Percentiles rank a stretch among this genome's conserved stretches.
Conservation (phyloP, 1,284 basidiomycete genomes). For the Tylopilus sp. region DNA sequence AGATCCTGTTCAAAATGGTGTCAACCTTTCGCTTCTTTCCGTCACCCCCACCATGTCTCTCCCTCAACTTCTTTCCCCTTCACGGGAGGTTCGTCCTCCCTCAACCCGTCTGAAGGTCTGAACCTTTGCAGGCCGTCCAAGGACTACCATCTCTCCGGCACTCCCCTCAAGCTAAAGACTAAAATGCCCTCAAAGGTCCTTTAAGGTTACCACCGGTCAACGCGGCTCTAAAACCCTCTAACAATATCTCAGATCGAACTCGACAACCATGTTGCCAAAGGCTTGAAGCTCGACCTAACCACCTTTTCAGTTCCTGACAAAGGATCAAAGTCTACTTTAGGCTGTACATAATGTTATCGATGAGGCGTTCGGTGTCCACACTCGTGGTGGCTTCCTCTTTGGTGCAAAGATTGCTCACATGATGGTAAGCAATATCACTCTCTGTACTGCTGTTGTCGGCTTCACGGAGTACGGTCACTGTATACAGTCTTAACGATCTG, state of each 20-base stretch:
- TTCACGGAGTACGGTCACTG: conserved; percentile 96
- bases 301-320: conserved; percentile 91
- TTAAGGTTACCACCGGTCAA: conserved; percentile 88
- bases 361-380: conserved; percentile 98
- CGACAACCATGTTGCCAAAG: conserved; percentile 98
- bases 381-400: conserved; percentile 96
- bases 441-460: conserved; percentile 93
- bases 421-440: conserved; percentile 91
- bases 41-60: conserved; percentile 71
- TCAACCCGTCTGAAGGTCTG: neutral
- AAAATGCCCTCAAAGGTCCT: conserved; percentile 92
- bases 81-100: conserved; percentile 80
- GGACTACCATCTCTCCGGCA: conserved; percentile 92
- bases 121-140: conserved; percentile 75
- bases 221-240: conserved; percentile 80
- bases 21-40: neutral
- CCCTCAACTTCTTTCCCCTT: conserved; percentile 91
- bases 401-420: conserved; percentile 98
- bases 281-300: conserved; percentile 94
- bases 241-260: conserved; percentile 95
- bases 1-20: conserved; percentile 36
- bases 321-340: conserved; percentile 83
- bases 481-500: conserved; percentile 96
- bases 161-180: conserved; percentile 93
- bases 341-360: conserved; percentile 89